Evolutionary conservation across 1,284 basidiomycete species (phyloP).

Genomic region (Grifola frondosa): DNA sequence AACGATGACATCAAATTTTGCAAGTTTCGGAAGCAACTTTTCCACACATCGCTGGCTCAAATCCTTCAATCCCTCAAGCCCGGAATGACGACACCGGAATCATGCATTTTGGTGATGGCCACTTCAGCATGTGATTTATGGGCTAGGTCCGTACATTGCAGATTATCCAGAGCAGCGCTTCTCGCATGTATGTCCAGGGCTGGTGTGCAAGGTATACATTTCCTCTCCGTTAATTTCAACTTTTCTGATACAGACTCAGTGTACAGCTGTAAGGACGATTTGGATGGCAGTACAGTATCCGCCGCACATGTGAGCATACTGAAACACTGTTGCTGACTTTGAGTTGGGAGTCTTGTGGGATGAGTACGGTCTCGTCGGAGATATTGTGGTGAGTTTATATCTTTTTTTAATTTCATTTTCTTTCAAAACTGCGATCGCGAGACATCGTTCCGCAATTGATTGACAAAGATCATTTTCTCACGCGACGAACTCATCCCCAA

Average conservation of each 20-base stretch:
- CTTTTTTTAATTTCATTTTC: too few relatives aligned
- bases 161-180: slow-evolving; percentile 13
- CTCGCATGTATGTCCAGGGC: slow-evolving; percentile 10
- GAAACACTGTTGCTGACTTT: slow-evolving; percentile 5
- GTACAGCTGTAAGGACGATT: slow-evolving; percentile 7
- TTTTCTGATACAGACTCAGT: slow-evolving; percentile 10
- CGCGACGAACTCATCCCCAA: too few relatives aligned
- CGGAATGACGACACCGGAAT: slow-evolving; percentile 9
- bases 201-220: slow-evolving; percentile 11
- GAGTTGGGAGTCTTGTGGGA: slow-evolving; percentile 14
- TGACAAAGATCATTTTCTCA: too few relatives aligned
- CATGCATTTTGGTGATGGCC: slow-evolving; percentile 6
- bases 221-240: neutral
- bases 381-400: slow-evolving; percentile 13
- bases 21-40: slow-evolving; percentile 7
- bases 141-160: slow-evolving; percentile 10
- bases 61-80: slow-evolving; percentile 3
- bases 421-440: too few relatives aligned
- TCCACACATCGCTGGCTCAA: neutral
- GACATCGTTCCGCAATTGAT: too few relatives aligned
- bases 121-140: slow-evolving; percentile 8
- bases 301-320: slow-evolving; percentile 12
- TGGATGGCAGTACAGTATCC: slow-evolving; percentile 6
- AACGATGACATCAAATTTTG: slow-evolving; percentile 1
- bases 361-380: slow-evolving; percentile 18